Conservation (phyloP, 2,329 filamentous ascomycete genomes). For the Colletotrichum noveboracense region DNA sequence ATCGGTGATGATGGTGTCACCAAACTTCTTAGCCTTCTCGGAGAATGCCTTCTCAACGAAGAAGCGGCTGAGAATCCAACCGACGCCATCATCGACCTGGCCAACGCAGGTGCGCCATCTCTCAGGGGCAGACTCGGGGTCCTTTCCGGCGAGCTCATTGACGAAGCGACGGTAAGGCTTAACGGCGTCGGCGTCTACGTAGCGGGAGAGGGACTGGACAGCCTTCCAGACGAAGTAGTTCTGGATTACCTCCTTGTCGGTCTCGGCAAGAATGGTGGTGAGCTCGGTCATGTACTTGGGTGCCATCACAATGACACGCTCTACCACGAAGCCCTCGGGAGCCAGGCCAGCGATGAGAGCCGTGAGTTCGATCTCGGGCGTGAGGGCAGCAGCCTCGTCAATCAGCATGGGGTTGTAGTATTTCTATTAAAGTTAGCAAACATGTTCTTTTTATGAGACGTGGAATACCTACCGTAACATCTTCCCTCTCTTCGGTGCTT, state of each 20-base stretch:
- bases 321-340: conserved; percentile 52
- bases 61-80: conserved; percentile 74
- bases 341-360: conserved; percentile 56
- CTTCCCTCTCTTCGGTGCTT: conserved; percentile 60
- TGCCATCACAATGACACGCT: conserved; percentile 63
- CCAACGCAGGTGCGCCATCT: conserved; percentile 70
- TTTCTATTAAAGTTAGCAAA: conserved; percentile 42
- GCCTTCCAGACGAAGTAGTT: conserved; percentile 71
- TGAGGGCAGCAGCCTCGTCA: conserved; percentile 56
- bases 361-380: conserved; percentile 61
- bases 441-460: not conserved
- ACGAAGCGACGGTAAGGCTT: conserved; percentile 64
- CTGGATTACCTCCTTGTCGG: conserved; percentile 60
- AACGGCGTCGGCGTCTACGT: conserved; percentile 64
- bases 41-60: conserved; percentile 74
- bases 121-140: conserved; percentile 66
- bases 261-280: conserved; percentile 58
- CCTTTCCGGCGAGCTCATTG: conserved; percentile 66
- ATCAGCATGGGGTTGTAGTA: conserved; percentile 70
- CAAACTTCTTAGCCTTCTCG: conserved; percentile 68
- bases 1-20: conserved; percentile 72
- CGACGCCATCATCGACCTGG: conserved; percentile 61
- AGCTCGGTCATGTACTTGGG: conserved; percentile 66
- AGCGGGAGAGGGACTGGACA: conserved; percentile 55
- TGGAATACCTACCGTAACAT: conserved; percentile 54